These are phyloP conservation scores for Tulasnella sp. DNA, from an alignment of 768 basidiomycete species.

Conservation along the genomic window DNA sequence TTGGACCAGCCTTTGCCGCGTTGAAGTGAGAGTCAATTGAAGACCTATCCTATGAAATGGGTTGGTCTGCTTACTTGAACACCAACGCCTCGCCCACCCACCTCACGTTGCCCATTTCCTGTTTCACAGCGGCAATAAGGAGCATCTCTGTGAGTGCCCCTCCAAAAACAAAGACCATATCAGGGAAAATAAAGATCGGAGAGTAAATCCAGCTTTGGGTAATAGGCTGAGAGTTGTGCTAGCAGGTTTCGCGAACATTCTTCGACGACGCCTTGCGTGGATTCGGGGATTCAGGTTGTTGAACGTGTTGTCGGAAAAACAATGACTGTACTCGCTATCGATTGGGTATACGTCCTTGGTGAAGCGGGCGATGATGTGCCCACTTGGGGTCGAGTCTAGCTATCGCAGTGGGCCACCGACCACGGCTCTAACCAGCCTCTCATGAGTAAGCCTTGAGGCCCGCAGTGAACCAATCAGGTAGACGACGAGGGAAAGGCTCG, in stretches of 20 bases:
- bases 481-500: constrained; percentile 28
- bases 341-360: constrained; percentile 19
- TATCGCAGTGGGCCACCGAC: constrained; percentile 44
- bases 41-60: constrained; percentile 18
- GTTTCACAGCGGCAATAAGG: constrained; percentile 32
- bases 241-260: background rate
- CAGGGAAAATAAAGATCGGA: constrained; percentile 20
- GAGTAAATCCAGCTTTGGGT: constrained; percentile 19
- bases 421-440: constrained; percentile 40
- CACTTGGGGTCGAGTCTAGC: constrained; percentile 22
- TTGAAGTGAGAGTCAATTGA: constrained; percentile 31
- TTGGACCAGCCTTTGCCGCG: constrained; percentile 27
- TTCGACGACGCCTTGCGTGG: background rate
- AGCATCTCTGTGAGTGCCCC: constrained; percentile 29
- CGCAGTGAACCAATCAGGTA: constrained; percentile 42
- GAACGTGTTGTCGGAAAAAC: background rate
- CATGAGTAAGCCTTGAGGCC: constrained; percentile 47
- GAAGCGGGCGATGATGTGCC: constrained; percentile 23
- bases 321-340: constrained; percentile 5
- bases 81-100: no score
- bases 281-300: background rate
- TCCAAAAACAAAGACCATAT: constrained; percentile 18
- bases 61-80: no score
- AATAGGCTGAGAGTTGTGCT: constrained; percentile 18
- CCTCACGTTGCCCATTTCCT: constrained; percentile 30